Conservation (phyloP, 129 eudicot genomes). For the Flaveria trinervia region DNA sequence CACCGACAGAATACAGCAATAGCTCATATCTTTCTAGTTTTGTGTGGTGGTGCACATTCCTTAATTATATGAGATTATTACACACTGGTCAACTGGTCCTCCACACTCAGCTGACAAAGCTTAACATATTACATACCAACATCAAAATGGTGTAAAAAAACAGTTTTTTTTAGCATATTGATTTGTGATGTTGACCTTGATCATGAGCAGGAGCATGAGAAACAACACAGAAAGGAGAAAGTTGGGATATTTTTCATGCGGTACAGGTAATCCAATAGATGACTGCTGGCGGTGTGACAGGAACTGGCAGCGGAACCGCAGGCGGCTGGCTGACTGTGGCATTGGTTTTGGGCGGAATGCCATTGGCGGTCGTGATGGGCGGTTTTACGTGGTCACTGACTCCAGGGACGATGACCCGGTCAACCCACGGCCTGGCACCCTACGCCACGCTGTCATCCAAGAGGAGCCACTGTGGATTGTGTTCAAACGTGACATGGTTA, state of each 20-base stretch:
- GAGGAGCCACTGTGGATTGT: conserved; percentile 81
- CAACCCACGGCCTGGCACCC: conserved; percentile 84
- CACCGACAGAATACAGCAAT: conserved; percentile 28
- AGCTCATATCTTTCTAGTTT: conserved; percentile 26
- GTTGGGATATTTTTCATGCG: conserved; percentile 79
- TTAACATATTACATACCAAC: not conserved
- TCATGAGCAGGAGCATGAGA: conserved; percentile 61
- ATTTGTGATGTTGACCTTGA: conserved; percentile 11
- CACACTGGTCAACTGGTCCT: conserved; percentile 20
- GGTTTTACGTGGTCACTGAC: conserved; percentile 79
- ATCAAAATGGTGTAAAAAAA: not conserved
- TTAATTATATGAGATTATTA: conserved; percentile 18
- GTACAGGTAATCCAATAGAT: conserved; percentile 85
- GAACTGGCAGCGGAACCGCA: conserved; percentile 79
- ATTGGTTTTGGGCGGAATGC: conserved; percentile 94
- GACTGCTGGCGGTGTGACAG: conserved; percentile 96
- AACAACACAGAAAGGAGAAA: conserved; percentile 86
- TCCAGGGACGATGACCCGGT: conserved; percentile 75
- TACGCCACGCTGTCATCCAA: conserved; percentile 92
- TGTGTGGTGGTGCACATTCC: conserved; percentile 7
- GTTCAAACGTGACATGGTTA: conserved; percentile 84
- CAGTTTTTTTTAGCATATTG: not conserved
- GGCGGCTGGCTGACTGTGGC: conserved; percentile 83
- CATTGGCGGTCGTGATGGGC: conserved; percentile 86
- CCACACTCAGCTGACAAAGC: not conserved